Evolutionary conservation across 257 asterid species (phyloP), one percentile per base, ranked within the genome.

Genomic region (Lithospermum erythrorhizon): DNA sequence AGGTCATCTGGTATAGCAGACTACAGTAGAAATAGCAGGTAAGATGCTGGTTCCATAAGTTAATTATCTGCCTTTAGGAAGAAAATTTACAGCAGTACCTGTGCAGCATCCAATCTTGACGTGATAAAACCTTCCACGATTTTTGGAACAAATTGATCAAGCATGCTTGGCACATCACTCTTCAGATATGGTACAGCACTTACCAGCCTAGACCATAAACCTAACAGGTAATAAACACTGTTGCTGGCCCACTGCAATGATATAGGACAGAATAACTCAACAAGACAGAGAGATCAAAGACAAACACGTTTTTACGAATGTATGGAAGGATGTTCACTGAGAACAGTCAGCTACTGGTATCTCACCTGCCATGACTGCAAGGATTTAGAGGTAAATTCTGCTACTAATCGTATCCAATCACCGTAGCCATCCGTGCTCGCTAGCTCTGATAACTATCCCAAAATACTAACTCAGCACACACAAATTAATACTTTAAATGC

Each of bases 151-250:
- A 86, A 93, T 71, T 93, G 96, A 54, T 89, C 96, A 35, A 93
- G 98, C 77, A 88, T 74, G 86, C 97, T 88, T 58, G 98, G 98
- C 6, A 93, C 83, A 64, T 89, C 98, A 65, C 94, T 90, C 82
- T 93, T 93, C 85, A 93, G 77, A 75, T 86, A 93, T 51, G 97
- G 97, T 49, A 89, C 95, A 68, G 98, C 84, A 62, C 90, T 84
- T 71, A 89, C 98, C 81, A 93, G 72, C 79, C 98, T 82, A 72
- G 98, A 93, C 98, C 98, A 93, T 70, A 93, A 76, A 70, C 98
- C 98, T 66, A 93, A 77, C 55, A 93, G 97, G 77, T 93, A 93
- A 81, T 88, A 93, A 58, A 93, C 95, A 57, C 98, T 93, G 84
- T 85, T 80, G 76, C 98, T 93, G 71, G 97, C 98, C 98, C 98